Conservation (phyloP, 2,329 filamentous ascomycete genomes). For the Colletotrichum endophyticum region DNA sequence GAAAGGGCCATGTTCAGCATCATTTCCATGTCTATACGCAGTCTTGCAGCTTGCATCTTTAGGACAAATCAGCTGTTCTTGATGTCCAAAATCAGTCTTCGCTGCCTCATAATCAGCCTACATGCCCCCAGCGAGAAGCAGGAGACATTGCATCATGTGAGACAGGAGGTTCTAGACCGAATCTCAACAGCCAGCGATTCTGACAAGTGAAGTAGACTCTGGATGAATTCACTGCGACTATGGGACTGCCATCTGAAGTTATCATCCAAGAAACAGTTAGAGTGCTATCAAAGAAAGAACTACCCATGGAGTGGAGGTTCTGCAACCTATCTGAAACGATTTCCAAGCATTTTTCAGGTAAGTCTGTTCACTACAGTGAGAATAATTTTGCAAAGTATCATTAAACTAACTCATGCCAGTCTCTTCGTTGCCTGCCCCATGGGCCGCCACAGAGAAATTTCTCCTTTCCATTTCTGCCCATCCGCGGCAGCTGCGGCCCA, state of each 20-base stretch:
- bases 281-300: background rate
- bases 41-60: background rate
- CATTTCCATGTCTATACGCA: background rate
- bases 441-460: background rate
- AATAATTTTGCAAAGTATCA: background rate
- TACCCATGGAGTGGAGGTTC: background rate
- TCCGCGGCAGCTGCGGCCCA: background rate
- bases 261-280: background rate
- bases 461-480: background rate
- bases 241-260: background rate
- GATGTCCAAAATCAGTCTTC: background rate
- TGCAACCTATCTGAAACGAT: background rate
- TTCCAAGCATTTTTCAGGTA: background rate
- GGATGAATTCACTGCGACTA: background rate
- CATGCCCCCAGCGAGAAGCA: background rate
- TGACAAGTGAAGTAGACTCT: background rate
- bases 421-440: background rate
- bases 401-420: background rate
- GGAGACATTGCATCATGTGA: background rate
- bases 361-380: background rate
- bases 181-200: background rate
- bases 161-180: rapidly evolving
- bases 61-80: background rate
- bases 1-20: background rate
- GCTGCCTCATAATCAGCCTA: background rate